Evolutionary conservation across 2,329 filamentous ascomycete genomes (phyloP), one percentile per base, ranked within the genome.

Genomic region (Simplicillium sp.): DNA sequence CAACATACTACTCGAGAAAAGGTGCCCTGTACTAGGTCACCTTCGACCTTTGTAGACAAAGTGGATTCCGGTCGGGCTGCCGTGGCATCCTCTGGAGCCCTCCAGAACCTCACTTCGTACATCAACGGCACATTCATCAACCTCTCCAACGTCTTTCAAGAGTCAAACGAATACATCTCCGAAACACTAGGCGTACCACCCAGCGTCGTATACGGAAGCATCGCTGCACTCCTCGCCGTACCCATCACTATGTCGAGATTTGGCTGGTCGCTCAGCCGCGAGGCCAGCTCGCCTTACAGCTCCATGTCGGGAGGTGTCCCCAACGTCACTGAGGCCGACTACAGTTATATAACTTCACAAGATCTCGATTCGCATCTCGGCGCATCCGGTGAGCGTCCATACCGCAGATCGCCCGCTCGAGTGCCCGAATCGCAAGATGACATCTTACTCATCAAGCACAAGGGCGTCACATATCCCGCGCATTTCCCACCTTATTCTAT

Each of bases 341-440:
- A 80, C 59, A 82, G 78, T 56, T 89, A 90, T 66, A 88, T 89
- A 55, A 87, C 84, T n/a, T 80, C 80, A 20, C 77, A 85, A 52
- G 84, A 89, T 53, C 60, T 88, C 32, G 60, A 66, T 29, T 59
- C 59, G 18, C 60, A 55, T 45, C 50, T 56, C 48, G 58, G 59
- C 54, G 55, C 54, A 46, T 56, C 49, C 46, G 52, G 60, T 53
- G 48, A 50, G 53, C 57, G 53, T n/a, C 68, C 71, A 46, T 64
- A 68, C 43, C 59, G 65, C 20, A 59, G 60, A 38, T 53, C 58
- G 34, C 56, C 54, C 37, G 5, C 20, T 9, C 20, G 20, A 25
- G 20, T 25, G 20, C 35, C 57, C 55, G 44, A 57, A 53, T 33
- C 62, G 55, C 48, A 80, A 84, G 83, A 84, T 45, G 84, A 89